Percentiles rank a stretch among this genome's conserved stretches.
phyloP scores from a whole-genome alignment of 257 asterid genomes.

The Catharanthus roseus region DNA sequence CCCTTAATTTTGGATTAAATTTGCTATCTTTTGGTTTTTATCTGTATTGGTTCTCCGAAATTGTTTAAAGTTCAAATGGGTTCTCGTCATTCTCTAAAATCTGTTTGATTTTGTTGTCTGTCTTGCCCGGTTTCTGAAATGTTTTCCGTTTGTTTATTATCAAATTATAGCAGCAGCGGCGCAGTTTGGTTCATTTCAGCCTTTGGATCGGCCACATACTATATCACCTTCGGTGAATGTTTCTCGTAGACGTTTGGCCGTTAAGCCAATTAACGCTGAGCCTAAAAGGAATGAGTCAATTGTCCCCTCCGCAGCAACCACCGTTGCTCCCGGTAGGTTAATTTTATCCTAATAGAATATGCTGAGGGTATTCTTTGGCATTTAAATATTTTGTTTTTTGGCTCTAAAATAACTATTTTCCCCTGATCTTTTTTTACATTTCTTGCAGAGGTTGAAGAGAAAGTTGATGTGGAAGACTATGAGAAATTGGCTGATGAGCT shows the following conservation, averaged over 20 bases:
- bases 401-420: not conserved
- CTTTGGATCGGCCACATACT: slow-evolving; percentile 39
- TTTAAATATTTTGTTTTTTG: not conserved
- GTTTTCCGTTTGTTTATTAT: not conserved
- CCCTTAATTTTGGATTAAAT: not conserved
- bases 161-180: slow-evolving; percentile 26
- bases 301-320: slow-evolving; percentile 28
- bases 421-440: not conserved
- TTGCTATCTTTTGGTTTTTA: not conserved
- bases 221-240: slow-evolving; percentile 34
- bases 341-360: not conserved
- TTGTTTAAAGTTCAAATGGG: not conserved
- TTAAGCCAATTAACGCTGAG: slow-evolving; percentile 51
- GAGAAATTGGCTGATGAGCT: slow-evolving; percentile 52
- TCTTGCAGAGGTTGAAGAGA: slow-evolving; percentile 34
- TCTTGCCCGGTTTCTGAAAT: not conserved
- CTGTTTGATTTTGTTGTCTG: not conserved
- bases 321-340: slow-evolving; percentile 26
- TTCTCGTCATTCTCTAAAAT: not conserved
- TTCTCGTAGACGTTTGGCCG: slow-evolving; percentile 33
- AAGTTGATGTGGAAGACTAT: slow-evolving; percentile 46
- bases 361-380: not conserved
- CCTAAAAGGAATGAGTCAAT: slow-evolving; percentile 19
- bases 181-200: slow-evolving; percentile 43
- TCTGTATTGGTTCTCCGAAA: no score